phyloP scores from a whole-genome alignment of 225 moss, liverwort and hornwort genomes.

The Asterella californica region DNA sequence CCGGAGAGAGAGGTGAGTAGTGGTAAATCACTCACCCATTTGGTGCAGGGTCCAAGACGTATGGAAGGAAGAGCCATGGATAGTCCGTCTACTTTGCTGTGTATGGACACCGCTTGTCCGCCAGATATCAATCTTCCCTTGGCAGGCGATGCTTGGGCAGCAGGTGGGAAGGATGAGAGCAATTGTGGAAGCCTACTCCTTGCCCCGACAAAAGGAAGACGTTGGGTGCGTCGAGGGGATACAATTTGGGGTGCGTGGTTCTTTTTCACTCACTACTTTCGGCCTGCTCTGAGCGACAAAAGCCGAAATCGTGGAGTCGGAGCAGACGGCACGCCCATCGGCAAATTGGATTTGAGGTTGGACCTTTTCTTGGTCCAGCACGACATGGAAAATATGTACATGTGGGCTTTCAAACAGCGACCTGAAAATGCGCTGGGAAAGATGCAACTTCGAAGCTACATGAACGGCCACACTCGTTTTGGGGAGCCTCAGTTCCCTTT shows the following conservation, averaged over 20 bases:
- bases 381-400: slow-evolving; percentile 92
- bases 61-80: slow-evolving; percentile 15
- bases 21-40: background rate
- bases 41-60: background rate
- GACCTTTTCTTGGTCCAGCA: slow-evolving; percentile 84
- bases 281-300: slow-evolving; percentile 67
- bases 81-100: slow-evolving; percentile 45
- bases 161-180: slow-evolving; percentile 48
- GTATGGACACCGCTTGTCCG: slow-evolving; percentile 83
- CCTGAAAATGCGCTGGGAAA: slow-evolving; percentile 82
- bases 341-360: slow-evolving; percentile 66
- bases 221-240: slow-evolving; percentile 76
- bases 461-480: slow-evolving; percentile 82
- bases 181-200: slow-evolving; percentile 48
- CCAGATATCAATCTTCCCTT: slow-evolving; percentile 77
- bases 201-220: slow-evolving; percentile 64
- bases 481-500: slow-evolving; percentile 87
- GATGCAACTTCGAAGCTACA: slow-evolving; percentile 88
- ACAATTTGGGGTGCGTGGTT: slow-evolving; percentile 93
- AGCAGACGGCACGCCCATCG: slow-evolving; percentile 46
- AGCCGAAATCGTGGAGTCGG: slow-evolving; percentile 56
- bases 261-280: slow-evolving; percentile 79
- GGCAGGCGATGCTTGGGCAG: slow-evolving; percentile 59
- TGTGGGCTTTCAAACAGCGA: slow-evolving; percentile 89
- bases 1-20: slow-evolving; percentile 18